Conservation (phyloP, 2,329 filamentous ascomycete species). For the Cladosporium cucumerinum region DNA sequence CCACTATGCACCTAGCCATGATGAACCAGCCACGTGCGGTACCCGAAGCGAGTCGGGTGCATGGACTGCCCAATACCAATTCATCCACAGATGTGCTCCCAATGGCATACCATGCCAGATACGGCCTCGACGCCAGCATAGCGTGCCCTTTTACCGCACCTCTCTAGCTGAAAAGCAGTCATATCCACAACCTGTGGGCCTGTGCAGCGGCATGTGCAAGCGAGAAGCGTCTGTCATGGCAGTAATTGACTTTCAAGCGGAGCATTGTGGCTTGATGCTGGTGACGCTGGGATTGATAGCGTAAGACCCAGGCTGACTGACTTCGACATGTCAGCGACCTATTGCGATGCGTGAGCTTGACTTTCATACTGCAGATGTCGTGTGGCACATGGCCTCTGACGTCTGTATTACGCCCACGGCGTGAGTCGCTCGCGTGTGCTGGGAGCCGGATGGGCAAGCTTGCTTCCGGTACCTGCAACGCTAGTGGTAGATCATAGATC, state of each 20-base stretch:
- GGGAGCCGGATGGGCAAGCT: neutral
- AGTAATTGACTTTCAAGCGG: neutral
- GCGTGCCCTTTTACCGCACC: neutral
- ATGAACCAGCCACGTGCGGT: neutral
- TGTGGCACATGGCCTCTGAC: neutral
- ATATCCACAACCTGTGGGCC: neutral
- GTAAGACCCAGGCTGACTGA: slow-evolving; percentile 7
- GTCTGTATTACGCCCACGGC: neutral
- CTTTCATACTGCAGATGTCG: neutral
- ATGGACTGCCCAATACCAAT: neutral
- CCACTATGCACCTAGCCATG: neutral
- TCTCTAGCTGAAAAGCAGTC: neutral
- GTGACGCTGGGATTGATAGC: neutral
- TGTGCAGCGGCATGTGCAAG: neutral
- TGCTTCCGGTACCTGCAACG: neutral
- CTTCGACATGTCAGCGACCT: neutral
- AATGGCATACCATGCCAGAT: neutral
- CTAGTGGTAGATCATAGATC: slow-evolving; percentile 7
- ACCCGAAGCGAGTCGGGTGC: neutral
- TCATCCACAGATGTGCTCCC: neutral
- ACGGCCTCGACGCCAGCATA: neutral
- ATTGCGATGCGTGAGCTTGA: neutral
- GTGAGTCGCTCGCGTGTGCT: neutral
- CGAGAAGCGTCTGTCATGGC: neutral
- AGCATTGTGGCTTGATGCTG: neutral